A percentile compares a stretch with the other conserved stretches of the same genome.
phyloP scores from a whole-genome alignment of 208 protist genomes.

The Trypanosomatidae sp. region DNA sequence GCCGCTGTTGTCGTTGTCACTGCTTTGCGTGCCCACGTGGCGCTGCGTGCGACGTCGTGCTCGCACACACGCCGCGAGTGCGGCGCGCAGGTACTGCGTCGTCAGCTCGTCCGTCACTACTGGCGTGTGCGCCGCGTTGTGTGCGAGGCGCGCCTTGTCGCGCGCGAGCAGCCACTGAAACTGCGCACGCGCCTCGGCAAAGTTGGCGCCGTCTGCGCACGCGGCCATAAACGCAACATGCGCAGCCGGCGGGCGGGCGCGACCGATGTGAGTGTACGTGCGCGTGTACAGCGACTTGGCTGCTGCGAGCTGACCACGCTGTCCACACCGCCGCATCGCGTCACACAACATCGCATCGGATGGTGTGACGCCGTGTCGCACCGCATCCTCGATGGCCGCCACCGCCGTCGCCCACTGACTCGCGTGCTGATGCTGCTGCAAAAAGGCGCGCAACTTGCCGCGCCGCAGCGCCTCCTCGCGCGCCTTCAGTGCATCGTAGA shows the following conservation, averaged over 20 bases:
- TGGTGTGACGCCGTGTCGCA: slow-evolving; percentile 22
- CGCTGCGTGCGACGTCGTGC: too few relatives aligned
- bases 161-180: slow-evolving; percentile 14
- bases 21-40: not conserved
- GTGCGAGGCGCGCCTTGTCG: slow-evolving; percentile 11
- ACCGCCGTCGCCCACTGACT: slow-evolving; percentile 36
- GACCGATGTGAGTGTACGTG: slow-evolving; percentile 21
- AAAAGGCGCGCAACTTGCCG: slow-evolving; percentile 26
- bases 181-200: slow-evolving; percentile 23
- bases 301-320: slow-evolving; percentile 14
- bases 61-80: slow-evolving; percentile 5
- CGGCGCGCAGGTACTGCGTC: slow-evolving; percentile 46
- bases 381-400: slow-evolving; percentile 29
- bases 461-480: slow-evolving; percentile 14
- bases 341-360: slow-evolving; percentile 29
- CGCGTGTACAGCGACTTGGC: slow-evolving; percentile 29
- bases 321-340: slow-evolving; percentile 36
- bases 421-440: slow-evolving; percentile 29
- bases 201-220: slow-evolving; percentile 30
- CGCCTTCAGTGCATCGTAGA: slow-evolving; percentile 19
- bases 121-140: slow-evolving; percentile 14
- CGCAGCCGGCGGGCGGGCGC: slow-evolving; percentile 20
- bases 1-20: not conserved
- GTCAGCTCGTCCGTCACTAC: slow-evolving; percentile 42
- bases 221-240: slow-evolving; percentile 54